phyloP scores from a whole-genome alignment of 768 basidiomycete genomes.

The Xanthoconium stramineum region DNA sequence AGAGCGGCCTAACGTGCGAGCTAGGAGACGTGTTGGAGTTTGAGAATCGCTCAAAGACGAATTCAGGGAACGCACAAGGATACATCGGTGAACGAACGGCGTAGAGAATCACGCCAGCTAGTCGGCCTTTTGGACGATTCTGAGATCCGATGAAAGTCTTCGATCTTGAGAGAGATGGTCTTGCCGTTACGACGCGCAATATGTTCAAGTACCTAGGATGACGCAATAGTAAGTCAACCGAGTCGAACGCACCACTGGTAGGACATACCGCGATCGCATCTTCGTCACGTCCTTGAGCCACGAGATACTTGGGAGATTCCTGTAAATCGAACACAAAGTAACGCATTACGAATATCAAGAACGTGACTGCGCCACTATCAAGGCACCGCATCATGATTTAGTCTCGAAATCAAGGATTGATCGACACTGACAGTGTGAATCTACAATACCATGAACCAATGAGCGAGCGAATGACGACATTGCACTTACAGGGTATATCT shows the following conservation, averaged over 20 bases:
- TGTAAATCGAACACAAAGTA: slow-evolving; percentile 57
- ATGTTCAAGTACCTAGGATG: slow-evolving; percentile 41
- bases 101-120: slow-evolving; percentile 24
- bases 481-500: slow-evolving; percentile 45
- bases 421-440: slow-evolving; percentile 37
- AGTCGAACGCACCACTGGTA: not conserved
- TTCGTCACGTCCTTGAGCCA: slow-evolving; percentile 53
- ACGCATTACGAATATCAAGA: slow-evolving; percentile 52
- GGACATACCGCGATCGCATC: slow-evolving; percentile 46
- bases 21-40: slow-evolving; percentile 19
- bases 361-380: slow-evolving; percentile 44
- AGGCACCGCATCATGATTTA: not conserved
- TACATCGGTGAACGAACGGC: slow-evolving; percentile 36
- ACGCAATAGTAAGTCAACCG: not conserved
- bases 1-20: slow-evolving; percentile 47
- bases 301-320: slow-evolving; percentile 61
- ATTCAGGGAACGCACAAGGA: slow-evolving; percentile 35
- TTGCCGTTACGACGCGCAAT: slow-evolving; percentile 48
- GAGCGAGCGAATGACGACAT: not conserved
- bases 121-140: slow-evolving; percentile 9
- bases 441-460: slow-evolving; percentile 19
- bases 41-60: not conserved
- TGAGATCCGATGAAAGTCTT: slow-evolving; percentile 38
- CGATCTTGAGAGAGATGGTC: slow-evolving; percentile 43
- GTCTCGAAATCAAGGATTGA: slow-evolving; percentile 2